phyloP scores from a whole-genome alignment of 306 rosid genomes.

The Coriaria nepalensis region DNA sequence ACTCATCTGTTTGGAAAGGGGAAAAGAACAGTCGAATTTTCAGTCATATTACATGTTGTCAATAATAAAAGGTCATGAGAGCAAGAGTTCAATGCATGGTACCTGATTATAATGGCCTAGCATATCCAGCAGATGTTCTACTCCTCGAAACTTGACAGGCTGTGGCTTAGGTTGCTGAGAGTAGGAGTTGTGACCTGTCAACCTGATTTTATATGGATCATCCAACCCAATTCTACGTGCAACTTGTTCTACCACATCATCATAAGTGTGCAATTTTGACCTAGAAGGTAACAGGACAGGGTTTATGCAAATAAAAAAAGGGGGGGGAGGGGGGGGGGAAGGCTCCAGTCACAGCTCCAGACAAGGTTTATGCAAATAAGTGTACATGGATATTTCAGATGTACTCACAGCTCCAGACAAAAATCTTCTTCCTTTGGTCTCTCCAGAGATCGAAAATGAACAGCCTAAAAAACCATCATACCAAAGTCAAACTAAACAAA shows the following conservation, averaged over 20 bases:
- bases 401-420: conserved; percentile 64
- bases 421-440: conserved; percentile 89
- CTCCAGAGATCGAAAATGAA: conserved; percentile 75
- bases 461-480: conserved; percentile 34
- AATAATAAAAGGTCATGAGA: background rate
- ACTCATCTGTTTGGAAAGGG: conserved; percentile 37
- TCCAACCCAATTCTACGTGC: conserved; percentile 48
- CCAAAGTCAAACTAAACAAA: background rate
- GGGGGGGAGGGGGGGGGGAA: no score
- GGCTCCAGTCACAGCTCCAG: no score
- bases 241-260: conserved; percentile 61
- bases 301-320: background rate
- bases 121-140: conserved; percentile 69
- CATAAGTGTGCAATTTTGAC: conserved; percentile 51
- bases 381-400: no score
- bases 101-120: conserved; percentile 69
- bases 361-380: no score
- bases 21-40: conserved; percentile 5
- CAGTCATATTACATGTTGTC: no score
- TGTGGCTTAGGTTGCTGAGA: conserved; percentile 89
- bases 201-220: conserved; percentile 73
- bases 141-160: conserved; percentile 67
- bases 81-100: conserved; percentile 1
- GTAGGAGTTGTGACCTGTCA: conserved; percentile 79
- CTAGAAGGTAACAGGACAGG: conserved; percentile 17